phyloP scores from a whole-genome alignment of 2,329 filamentous ascomycete species.

The Cryphonectria japonica region DNA sequence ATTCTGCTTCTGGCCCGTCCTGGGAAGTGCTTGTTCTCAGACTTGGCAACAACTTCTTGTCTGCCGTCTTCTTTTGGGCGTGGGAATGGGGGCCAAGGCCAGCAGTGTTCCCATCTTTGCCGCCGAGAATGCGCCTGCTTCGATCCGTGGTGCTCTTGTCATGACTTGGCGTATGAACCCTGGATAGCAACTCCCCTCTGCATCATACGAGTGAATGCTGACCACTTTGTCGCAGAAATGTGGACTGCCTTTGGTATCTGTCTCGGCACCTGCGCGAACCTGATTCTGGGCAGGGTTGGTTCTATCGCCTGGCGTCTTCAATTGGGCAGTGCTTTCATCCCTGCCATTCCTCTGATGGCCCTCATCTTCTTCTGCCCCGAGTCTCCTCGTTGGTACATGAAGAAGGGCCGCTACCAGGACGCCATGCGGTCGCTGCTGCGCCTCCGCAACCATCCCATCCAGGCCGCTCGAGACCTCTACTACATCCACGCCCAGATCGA shows the following conservation, averaged over 20 bases:
- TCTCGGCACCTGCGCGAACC: constrained; percentile 64
- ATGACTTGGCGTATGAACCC: constrained; percentile 57
- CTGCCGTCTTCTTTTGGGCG: constrained; percentile 68
- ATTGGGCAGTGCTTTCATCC: constrained; percentile 67
- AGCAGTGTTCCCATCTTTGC: constrained; percentile 62
- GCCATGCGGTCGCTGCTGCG: constrained; percentile 60
- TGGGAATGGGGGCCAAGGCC: constrained; percentile 70
- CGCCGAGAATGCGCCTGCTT: constrained; percentile 55
- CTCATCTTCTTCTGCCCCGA: constrained; percentile 65
- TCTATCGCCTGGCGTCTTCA: constrained; percentile 65
- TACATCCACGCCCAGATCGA: constrained; percentile 55
- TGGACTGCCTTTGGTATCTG: constrained; percentile 57
- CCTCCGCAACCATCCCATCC: constrained; percentile 61
- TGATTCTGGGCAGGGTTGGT: constrained; percentile 64
- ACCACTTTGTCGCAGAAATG: constrained; percentile 52
- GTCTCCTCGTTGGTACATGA: constrained; percentile 69
- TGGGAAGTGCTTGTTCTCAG: constrained; percentile 66
- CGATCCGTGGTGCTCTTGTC: constrained; percentile 57
- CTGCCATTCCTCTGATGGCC: constrained; percentile 62
- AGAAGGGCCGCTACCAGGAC: constrained; percentile 57
- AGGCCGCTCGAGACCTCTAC: constrained; percentile 66
- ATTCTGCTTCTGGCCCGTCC: constrained; percentile 61
- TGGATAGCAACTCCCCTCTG: constrained; percentile 42
- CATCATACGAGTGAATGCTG: constrained; percentile 52
- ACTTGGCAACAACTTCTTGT: constrained; percentile 70